Base-by-base conservation (phyloP, 805 yeast species). In the Saccharomycopsis fermentans region DNA sequence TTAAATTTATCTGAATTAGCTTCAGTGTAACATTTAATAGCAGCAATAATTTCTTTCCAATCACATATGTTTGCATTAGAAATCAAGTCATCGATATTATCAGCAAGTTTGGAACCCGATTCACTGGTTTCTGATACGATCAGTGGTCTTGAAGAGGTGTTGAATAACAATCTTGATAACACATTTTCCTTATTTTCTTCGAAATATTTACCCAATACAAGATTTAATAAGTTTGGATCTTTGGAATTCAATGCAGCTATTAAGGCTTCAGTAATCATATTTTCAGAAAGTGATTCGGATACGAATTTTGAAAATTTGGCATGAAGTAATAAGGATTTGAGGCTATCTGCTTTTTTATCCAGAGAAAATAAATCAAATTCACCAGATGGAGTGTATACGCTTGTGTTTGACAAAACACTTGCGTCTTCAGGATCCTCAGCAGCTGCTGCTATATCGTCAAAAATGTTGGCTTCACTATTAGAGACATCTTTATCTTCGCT, bases 31-130 rank as follows among this genome's bases (percentile, higher is more conserved):
- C 88, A 79, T 56, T 82, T 69, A 58, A 91, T 79, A 16, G 90
- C 79, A 50, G 80, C 75, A n/a, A 90, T 88, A 64, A 87, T 82
- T 50, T 83, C 84, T 65, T 82, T 86, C 99, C 99, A 94, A 63
- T 87, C 83, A 3, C 77, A 66, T 43, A 91, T 82, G 66, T 87
- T 86, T 34, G 87, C 86, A 67, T 91, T 84, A 52, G 79, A 77
- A 34, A 90, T 94, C 62, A 94, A 69, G 69, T 92, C 98, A 34
- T 72, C 56, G 76, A 79, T 73, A 63, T 81, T 74, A 37, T 74
- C 74, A 11, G 39, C 21, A 4, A 17, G 3, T 17, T 21, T 17
- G 6, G 29, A 6, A 2, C 26, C 26, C 27, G 53, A 27, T 9
- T 16, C 52, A 27, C 24, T 27, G 16, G 54, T 26, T 26, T 19